Percentiles rank a stretch among this genome's conserved stretches.
phyloP scores from a whole-genome alignment of 1,139 yeast genomes.

The Debaryomyces sp. region DNA sequence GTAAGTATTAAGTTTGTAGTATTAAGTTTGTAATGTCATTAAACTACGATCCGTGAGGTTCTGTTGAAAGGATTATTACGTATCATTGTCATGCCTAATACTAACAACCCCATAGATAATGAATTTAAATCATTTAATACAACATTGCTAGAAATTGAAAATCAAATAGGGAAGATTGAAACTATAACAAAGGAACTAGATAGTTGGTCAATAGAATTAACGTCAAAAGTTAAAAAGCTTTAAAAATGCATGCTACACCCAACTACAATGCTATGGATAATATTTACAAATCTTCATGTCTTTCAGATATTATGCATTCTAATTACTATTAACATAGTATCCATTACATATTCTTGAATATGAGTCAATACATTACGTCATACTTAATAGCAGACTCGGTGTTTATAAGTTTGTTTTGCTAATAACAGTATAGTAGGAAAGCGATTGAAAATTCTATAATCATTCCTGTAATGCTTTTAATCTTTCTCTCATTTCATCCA shows the following conservation, averaged over 20 bases:
- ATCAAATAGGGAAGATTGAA: slow-evolving; percentile 48
- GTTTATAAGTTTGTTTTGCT: no score
- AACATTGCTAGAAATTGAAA: slow-evolving; percentile 46
- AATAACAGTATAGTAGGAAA: background rate
- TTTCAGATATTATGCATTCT: background rate
- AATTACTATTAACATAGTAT: background rate
- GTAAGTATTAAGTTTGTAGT: slow-evolving; percentile 33
- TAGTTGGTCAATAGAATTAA: slow-evolving; percentile 59
- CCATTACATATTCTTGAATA: background rate
- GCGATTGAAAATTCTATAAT: background rate
- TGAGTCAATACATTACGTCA: background rate
- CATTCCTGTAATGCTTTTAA: slow-evolving; percentile 81
- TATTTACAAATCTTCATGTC: background rate
- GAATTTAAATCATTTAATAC: slow-evolving; percentile 32
- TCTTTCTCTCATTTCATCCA: slow-evolving; percentile 88
- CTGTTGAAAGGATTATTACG: background rate
- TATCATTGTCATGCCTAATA: slow-evolving; percentile 1
- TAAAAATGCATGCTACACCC: background rate
- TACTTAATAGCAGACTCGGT: background rate
- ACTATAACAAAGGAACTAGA: slow-evolving; percentile 57
- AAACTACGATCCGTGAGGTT: background rate
- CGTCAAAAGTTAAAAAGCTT: slow-evolving; percentile 14
- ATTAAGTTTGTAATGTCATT: background rate
- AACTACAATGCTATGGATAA: background rate
- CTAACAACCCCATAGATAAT: slow-evolving; percentile 22